Base-by-base conservation (phyloP, 106 monocot species). In the Gastrodia elata region DNA sequence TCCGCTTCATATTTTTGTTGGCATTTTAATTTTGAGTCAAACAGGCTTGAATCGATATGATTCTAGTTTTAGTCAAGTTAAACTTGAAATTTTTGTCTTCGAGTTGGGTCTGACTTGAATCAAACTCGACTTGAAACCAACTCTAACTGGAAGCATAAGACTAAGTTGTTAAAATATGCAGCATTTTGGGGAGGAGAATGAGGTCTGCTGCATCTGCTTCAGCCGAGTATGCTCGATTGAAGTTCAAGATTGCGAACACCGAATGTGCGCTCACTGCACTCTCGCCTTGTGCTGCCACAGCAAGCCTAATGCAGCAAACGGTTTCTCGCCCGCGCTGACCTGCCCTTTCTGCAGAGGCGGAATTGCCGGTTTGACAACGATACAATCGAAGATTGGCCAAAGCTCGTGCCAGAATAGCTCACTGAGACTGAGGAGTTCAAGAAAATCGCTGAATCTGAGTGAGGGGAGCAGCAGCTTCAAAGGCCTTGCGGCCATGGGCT, bases 381-480 rank as follows among this genome's bases (percentile, higher is more conserved):
- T 80, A n/a, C 86, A 84, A 40, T 68, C 33, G 18, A 76, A 79
- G 38, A 46, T 18, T 15, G 13, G 71, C 2, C 81, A 85, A 25
- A 83, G 81, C 9, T 38, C 3, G 2, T 77, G 82, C 42, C 84
- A 84, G 71, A 70, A 82, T 7, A 71, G 22, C 37, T 49, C 64
- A 5, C 68, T 73, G 0, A 90, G 84, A 55, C 56, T 74, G 24
- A 81, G 84, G 75, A 55, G 48, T 68, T 75, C 79, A 0, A 80
- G 90, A 24, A 68, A 74, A 71, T 87, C 85, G 33, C 69, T 46
- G 46, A 87, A 74, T 76, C 69, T 83, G 38, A 86, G 90, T 32
- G 92, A 85, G 33, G 97, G 88, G 38, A 97, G 97, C 78, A 93
- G 88, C 83, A 97, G 97, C 86, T 90, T 97, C 84, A 97, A 93